A percentile compares a stretch with the other conserved stretches of the same genome.
Evolutionary conservation across 2,329 filamentous ascomycete genomes (phyloP).

Genomic region (Calonectria fujianensis): DNA sequence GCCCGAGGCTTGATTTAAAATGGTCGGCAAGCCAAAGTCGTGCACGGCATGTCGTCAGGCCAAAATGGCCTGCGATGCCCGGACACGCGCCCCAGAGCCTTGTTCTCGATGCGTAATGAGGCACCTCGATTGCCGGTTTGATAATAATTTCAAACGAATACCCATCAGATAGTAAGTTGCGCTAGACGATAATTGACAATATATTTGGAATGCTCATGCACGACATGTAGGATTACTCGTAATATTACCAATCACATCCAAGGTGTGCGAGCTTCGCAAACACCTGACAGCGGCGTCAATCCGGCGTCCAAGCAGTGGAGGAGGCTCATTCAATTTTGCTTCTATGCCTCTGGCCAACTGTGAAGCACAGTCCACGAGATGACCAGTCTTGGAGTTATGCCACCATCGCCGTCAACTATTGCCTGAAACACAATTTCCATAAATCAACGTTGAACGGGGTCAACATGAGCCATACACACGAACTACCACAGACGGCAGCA

Average conservation of each 20-base stretch:
- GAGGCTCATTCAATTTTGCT: background rate
- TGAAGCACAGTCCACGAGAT: background rate
- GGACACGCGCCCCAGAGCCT: conserved; percentile 39
- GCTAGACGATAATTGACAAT: background rate
- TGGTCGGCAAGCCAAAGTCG: conserved; percentile 8
- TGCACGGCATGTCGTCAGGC: background rate
- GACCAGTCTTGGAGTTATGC: conserved; percentile 6
- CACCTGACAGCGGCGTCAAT: background rate
- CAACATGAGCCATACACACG: background rate
- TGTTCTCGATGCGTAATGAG: background rate
- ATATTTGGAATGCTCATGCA: too few relatives aligned
- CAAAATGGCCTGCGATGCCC: conserved; percentile 12
- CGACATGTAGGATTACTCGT: background rate
- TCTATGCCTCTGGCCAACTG: background rate
- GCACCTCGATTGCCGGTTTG: conserved; percentile 3
- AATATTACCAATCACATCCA: conserved; percentile 4
- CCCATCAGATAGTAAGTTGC: conserved; percentile 1
- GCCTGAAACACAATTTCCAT: background rate
- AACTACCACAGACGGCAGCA: background rate
- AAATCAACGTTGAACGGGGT: background rate
- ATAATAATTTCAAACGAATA: background rate
- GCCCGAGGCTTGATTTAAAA: background rate
- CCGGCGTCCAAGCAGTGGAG: background rate
- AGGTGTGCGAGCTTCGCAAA: conserved; percentile 1
- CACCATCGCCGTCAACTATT: background rate